Evolutionary conservation across 2,329 filamentous ascomycete species (phyloP).

Genomic region (Colletotrichum sp.): DNA sequence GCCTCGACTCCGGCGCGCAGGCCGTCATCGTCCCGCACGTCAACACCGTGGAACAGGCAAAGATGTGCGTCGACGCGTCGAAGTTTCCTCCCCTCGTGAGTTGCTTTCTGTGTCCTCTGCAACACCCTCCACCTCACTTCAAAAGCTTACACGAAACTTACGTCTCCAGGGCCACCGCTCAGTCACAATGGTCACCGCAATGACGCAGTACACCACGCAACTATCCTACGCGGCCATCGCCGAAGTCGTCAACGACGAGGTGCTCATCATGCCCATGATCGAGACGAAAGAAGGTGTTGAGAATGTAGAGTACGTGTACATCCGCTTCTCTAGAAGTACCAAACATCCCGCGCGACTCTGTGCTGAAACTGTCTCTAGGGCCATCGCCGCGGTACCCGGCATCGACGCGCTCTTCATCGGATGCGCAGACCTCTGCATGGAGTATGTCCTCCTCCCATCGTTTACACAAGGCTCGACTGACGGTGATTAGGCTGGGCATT

Average conservation of each 20-base stretch:
- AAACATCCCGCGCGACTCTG: no score
- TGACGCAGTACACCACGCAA: constrained; percentile 3
- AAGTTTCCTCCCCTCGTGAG: constrained; percentile 54
- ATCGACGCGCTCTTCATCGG: constrained; percentile 5
- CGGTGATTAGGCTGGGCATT: background rate
- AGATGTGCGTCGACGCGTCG: constrained; percentile 48
- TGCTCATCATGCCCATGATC: constrained; percentile 12
- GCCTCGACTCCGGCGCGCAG: constrained; percentile 56
- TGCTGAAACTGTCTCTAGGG: background rate
- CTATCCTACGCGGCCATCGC: constrained; percentile 7
- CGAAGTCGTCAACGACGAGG: constrained; percentile 1
- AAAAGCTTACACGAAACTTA: background rate
- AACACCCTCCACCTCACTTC: accelerated
- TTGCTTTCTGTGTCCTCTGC: background rate
- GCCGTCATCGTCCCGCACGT: constrained; percentile 54
- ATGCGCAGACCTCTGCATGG: constrained; percentile 13
- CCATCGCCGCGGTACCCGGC: background rate
- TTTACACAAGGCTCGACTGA: background rate
- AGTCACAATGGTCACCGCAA: constrained; percentile 10
- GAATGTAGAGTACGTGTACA: background rate
- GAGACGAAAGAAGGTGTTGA: constrained; percentile 4
- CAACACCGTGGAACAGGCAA: constrained; percentile 50
- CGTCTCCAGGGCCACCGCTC: background rate
- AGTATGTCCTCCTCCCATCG: background rate
- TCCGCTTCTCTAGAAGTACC: background rate